Conservation (phyloP, 2,329 filamentous ascomycete genomes). For the Karstenula rhodostoma region DNA sequence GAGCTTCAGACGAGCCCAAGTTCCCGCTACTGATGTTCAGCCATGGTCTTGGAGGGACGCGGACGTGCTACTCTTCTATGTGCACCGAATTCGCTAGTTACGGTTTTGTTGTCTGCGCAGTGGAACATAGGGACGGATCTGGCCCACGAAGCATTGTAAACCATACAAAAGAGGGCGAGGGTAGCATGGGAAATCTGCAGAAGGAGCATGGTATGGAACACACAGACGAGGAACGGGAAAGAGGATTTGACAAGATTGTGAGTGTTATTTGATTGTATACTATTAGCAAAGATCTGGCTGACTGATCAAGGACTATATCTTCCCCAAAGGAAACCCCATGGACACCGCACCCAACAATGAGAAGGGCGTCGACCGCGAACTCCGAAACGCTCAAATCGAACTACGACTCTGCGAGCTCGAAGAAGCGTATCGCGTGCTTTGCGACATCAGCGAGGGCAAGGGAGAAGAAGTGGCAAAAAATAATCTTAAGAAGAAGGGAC, state of each 20-base stretch:
- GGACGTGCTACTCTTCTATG: constrained; percentile 68
- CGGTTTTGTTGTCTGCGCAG: constrained; percentile 69
- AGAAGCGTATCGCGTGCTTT: constrained; percentile 66
- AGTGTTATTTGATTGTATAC: constrained; percentile 4
- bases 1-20: constrained; percentile 48
- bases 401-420: constrained; percentile 71
- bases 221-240: constrained; percentile 47
- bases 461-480: constrained; percentile 60
- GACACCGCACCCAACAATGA: constrained; percentile 63
- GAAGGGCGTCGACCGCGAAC: constrained; percentile 66
- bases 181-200: constrained; percentile 32
- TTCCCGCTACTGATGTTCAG: constrained; percentile 73
- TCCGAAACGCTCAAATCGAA: constrained; percentile 69
- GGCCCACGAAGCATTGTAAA: constrained; percentile 70
- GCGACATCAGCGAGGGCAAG: constrained; percentile 62
- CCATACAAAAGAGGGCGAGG: constrained; percentile 51
- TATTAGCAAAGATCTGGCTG: constrained; percentile 20
- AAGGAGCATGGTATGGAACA: constrained; percentile 47
- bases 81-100: constrained; percentile 73
- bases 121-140: constrained; percentile 72
- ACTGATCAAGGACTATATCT: constrained; percentile 63
- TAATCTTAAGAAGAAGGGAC: constrained; percentile 67
- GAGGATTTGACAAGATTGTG: constrained; percentile 59
- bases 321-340: constrained; percentile 61
- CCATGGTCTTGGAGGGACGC: constrained; percentile 70